phyloP scores from a whole-genome alignment of 2,329 filamentous ascomycete species.

The Trichophyton mentagrophytes region DNA sequence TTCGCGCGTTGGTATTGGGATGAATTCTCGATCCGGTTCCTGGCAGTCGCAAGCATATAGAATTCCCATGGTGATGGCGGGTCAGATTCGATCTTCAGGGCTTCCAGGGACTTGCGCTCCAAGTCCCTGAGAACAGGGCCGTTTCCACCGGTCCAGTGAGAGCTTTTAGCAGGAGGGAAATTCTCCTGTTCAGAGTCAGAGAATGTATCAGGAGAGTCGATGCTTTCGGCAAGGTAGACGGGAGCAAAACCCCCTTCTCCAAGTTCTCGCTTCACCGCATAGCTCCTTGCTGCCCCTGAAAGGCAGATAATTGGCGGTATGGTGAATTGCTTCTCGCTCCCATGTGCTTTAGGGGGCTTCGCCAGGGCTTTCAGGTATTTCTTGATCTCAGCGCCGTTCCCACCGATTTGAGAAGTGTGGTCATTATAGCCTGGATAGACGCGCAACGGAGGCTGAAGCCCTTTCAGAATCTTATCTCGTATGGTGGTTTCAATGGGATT shows the following conservation, averaged over 20 bases:
- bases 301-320: conserved; percentile 57
- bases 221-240: conserved; percentile 77
- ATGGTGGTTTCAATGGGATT: conserved; percentile 76
- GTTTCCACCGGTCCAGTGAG: conserved; percentile 27
- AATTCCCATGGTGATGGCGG: conserved; percentile 90
- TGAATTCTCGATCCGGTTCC: conserved; percentile 52
- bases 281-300: conserved; percentile 50
- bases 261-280: conserved; percentile 71
- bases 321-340: conserved; percentile 45
- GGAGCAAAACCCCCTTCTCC: conserved; percentile 91
- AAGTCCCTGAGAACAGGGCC: conserved; percentile 9
- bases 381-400: conserved; percentile 62
- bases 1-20: conserved; percentile 53
- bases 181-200: conserved; percentile 23
- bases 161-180: conserved; percentile 29
- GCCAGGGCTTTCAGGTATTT: conserved; percentile 62
- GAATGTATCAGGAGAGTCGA: conserved; percentile 39
- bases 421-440: conserved; percentile 72
- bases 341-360: conserved; percentile 32
- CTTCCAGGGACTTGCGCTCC: conserved; percentile 54
- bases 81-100: conserved; percentile 78
- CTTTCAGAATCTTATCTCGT: conserved; percentile 59
- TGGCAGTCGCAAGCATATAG: conserved; percentile 77
- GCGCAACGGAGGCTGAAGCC: conserved; percentile 58
- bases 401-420: conserved; percentile 50